Conservation (phyloP, 202 grass and related monocot species). For the Cymbopogon flexuosus region DNA sequence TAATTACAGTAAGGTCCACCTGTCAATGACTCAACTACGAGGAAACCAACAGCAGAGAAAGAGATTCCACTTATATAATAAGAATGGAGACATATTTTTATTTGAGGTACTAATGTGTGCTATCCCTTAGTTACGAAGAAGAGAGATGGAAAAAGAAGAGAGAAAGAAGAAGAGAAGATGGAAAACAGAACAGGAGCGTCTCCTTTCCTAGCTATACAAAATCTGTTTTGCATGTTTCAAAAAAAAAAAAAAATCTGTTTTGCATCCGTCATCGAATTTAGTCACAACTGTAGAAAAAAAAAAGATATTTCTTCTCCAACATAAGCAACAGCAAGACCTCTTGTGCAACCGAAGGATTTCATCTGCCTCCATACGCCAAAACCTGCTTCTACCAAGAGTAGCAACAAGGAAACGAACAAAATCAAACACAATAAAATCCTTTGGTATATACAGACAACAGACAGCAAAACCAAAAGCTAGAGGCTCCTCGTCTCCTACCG, state of each 20-base stretch:
- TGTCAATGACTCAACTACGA: too few species aligned
- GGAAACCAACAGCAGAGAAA: too few species aligned
- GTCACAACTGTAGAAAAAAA: neutral
- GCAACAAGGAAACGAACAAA: neutral
- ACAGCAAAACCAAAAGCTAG: constrained; percentile 12
- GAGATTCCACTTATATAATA: too few species aligned
- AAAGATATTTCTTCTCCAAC: neutral
- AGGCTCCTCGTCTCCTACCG: constrained; percentile 23
- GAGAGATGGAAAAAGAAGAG: too few species aligned
- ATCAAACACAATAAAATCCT: neutral
- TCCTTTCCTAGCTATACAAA: too few species aligned
- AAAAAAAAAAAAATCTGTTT: neutral
- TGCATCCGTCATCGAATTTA: neutral
- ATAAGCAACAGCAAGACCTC: neutral
- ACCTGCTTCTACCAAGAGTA: constrained; percentile 20
- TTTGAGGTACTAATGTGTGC: too few species aligned
- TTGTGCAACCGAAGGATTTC: neutral
- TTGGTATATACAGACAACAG: neutral
- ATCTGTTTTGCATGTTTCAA: too few species aligned
- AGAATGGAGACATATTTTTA: too few species aligned
- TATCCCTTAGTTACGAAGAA: too few species aligned
- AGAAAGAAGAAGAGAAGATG: neutral
- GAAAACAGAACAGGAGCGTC: neutral
- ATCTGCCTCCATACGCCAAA: neutral
- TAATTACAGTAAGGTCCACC: too few species aligned